Base-by-base conservation (phyloP, 208 protist genomes). In the Porcisia hertigi region DNA sequence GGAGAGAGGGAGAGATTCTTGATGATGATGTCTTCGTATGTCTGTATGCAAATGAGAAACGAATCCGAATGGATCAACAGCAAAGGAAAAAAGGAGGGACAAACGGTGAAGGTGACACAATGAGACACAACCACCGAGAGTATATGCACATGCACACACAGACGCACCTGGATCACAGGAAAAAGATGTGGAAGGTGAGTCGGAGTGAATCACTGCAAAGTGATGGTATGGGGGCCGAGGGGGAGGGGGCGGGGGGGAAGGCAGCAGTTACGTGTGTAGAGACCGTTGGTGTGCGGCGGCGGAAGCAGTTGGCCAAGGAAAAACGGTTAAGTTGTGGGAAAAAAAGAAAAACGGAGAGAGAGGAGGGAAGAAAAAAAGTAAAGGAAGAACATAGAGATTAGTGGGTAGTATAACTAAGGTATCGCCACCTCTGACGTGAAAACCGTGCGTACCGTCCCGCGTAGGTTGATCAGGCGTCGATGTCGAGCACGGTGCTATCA, bases 81-180 rank as follows among this genome's bases (percentile, higher is more conserved):
- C 47, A 52, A 52, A 52, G 11, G 8, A 52, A 52, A 52, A 52
- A 52, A 52, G 1, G 11, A 52, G 47, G 47, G 18, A 23, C 11
- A 36, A 41, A 58, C 11, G 54, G 12, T 23, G 59, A 64, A 64
- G 14, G 30, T 64, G 6, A 23, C 34, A n/a, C 41, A 34, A 43
- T 55, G 14, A 43, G 34, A 12, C 34, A 43, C 59, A 14, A 23
- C 16, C 59, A 64, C 34, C 59, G 39, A 18, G 34, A 64, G 34
- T 16, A 43, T 25, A 64, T 41, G 59, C 71, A 69, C 71, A 43
- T 64, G 25, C 71, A 58, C 71, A 39, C 59, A 20, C 55, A 66
- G 47, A 45, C 16, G n/a, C 25, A 43, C 47, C 34, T 53, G 41
- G 39, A 59, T 36, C 23, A 57, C 18, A 25, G 34, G 53, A 55